phyloP scores from a whole-genome alignment of 352 stramenopile genomes.

The Blastocystis sp. region DNA sequence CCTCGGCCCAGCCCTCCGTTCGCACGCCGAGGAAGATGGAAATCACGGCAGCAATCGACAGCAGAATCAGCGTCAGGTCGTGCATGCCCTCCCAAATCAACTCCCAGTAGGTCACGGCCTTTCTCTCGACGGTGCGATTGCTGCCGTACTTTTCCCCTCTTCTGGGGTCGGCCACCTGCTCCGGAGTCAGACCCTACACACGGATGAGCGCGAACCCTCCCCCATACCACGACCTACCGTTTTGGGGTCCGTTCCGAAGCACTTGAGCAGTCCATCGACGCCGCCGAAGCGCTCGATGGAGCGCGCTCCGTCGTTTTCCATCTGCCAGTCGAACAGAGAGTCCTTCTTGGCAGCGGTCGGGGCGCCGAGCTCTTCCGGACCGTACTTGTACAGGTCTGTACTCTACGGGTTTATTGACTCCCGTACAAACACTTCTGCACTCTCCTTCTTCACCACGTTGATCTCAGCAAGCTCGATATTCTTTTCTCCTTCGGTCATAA shows the following conservation, averaged over 20 bases:
- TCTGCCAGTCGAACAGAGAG: constrained; percentile 49
- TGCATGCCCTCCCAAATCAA: constrained; percentile 87
- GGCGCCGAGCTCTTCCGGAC: not conserved
- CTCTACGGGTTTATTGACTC: not conserved
- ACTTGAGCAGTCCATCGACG: constrained; percentile 1
- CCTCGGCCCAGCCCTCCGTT: constrained; percentile 79
- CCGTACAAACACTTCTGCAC: not conserved
- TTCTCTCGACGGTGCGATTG: constrained; percentile 9
- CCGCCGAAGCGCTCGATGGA: constrained; percentile 56
- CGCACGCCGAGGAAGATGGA: constrained; percentile 81
- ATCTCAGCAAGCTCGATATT: not conserved
- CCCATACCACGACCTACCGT: not conserved
- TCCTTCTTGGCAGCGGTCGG: constrained; percentile 31
- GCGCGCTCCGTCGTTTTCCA: constrained; percentile 19
- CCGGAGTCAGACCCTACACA: constrained; percentile 3
- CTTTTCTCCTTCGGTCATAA: not conserved
- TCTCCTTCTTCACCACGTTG: not conserved
- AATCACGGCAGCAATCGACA: constrained; percentile 81
- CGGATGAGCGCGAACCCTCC: not conserved
- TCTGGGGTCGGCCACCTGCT: not conserved
- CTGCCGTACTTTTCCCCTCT: not conserved
- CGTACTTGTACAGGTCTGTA: not conserved
- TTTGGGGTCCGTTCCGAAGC: constrained; percentile 21
- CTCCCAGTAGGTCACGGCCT: constrained; percentile 74
- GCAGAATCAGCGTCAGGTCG: constrained; percentile 87